Conservation (phyloP, 768 basidiomycete species). For the Gloeophyllum trabeum region DNA sequence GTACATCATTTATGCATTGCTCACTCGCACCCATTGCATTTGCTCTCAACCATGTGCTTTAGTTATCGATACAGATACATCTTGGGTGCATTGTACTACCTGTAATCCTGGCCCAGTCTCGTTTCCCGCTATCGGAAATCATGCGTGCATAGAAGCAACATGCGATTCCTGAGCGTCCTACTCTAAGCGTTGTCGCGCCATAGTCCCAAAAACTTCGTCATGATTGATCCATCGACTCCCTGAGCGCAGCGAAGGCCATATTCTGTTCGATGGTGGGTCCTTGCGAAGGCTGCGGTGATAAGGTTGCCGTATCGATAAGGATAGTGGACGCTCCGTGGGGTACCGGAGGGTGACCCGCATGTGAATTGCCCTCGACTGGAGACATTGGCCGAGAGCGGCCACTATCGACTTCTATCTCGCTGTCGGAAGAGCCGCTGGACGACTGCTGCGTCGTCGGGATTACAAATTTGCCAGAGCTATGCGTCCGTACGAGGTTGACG, state of each 20-base stretch:
- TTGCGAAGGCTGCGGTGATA: conserved; percentile 31
- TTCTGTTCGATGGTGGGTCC: conserved; percentile 74
- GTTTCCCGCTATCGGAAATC: no score
- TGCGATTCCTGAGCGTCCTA: not conserved
- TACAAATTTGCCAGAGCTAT: conserved; percentile 49
- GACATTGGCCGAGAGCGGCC: conserved; percentile 41
- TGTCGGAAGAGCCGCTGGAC: conserved; percentile 26
- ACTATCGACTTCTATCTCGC: conserved; percentile 47
- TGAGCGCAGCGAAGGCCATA: conserved; percentile 46
- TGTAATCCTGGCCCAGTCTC: not conserved
- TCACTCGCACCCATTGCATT: not conserved
- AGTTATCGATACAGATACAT: conserved; percentile 5
- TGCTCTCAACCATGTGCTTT: conserved; percentile 4
- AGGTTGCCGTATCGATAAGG: conserved; percentile 24
- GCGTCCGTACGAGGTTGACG: conserved; percentile 82
- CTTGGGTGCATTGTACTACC: conserved; percentile 6
- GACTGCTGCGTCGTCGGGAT: conserved; percentile 31
- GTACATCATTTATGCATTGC: not conserved
- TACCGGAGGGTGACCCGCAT: conserved; percentile 16
- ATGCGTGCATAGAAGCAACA: not conserved
- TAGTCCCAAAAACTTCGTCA: not conserved
- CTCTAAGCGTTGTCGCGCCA: not conserved
- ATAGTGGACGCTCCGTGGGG: conserved; percentile 26
- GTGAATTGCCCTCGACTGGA: conserved; percentile 23
- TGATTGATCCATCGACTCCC: not conserved